Base-by-base conservation (phyloP, 768 basidiomycete species). In the Rickenella mellea region DNA sequence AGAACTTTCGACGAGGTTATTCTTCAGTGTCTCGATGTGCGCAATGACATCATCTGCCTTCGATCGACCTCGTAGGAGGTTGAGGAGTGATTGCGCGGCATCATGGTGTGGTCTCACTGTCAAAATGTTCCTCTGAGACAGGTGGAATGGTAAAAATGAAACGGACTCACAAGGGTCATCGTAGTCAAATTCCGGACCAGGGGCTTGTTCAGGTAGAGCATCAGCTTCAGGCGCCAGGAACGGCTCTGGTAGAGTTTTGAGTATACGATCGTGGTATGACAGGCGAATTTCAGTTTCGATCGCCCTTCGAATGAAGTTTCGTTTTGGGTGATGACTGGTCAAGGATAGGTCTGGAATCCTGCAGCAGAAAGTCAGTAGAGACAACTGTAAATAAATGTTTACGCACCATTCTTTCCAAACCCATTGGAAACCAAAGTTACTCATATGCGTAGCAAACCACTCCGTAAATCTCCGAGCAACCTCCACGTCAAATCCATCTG, bases 321-420 rank as follows among this genome's bases (percentile, higher is more conserved):
- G 78, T 52, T 81, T 88, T 1, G 96, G 94, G 55, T 98, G 92
- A 40, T 83, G 74, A 9, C 72, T 56, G 4, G 79, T 64, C 8
- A 94, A 63, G 1, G 72, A 59, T 24, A 98, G 66, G 63, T 98
- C 96, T 2, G 84, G 80, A 11, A 90, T 66, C 94, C 94, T 98
- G 41, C 5, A 49, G 15, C 26, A 37, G 24, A 11, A 36, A 25
- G 24, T 31, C 7, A 38, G 5, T 40, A 7, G 22, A 27, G 8
- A 12, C 33, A 42, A 10, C 22, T 7, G 42, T 9, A 21, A 42
- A 1, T 15, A 11, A 2, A 28, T 33, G 27, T 20, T 12, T 5
- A 63, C 80, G 33, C 40, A 92, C 94, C 96, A 99, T 72, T 98
- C 96, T 55, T 90, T 93, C 96, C 96, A 99, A 11, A 96, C 90